phyloP scores from a whole-genome alignment of 2,329 filamentous ascomycete species.

The Fusarium xyrophilum region DNA sequence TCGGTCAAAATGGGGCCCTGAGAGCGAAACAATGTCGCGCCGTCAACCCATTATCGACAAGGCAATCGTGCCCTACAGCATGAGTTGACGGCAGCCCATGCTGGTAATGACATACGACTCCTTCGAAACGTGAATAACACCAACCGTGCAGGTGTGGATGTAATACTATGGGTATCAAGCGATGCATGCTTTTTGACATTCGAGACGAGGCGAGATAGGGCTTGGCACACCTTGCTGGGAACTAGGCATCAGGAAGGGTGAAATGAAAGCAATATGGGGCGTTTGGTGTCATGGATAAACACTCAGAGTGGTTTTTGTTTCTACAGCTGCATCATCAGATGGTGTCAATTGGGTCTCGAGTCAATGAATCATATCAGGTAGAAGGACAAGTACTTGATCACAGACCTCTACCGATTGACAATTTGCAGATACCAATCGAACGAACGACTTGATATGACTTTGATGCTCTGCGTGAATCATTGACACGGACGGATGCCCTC shows the following conservation, averaged over 20 bases:
- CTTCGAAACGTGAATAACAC: neutral
- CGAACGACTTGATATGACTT: neutral
- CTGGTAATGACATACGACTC: neutral
- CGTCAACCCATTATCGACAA: constrained; percentile 67
- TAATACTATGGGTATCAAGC: neutral
- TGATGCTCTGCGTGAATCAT: neutral
- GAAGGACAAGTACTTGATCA: neutral
- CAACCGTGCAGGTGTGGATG: neutral
- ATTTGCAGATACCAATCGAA: neutral
- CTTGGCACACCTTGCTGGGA: neutral
- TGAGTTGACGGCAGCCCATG: constrained; percentile 40
- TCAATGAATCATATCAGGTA: constrained; percentile 16
- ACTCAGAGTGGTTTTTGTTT: constrained; percentile 14
- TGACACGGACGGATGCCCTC: neutral
- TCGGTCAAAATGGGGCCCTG: constrained; percentile 76
- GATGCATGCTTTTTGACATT: constrained; percentile 6
- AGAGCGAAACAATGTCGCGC: constrained; percentile 63
- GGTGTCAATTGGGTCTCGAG: neutral
- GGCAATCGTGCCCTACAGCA: constrained; percentile 66
- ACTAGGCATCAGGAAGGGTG: neutral
- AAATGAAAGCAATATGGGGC: constrained; percentile 24
- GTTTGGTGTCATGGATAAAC: constrained; percentile 32
- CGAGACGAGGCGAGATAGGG: neutral
- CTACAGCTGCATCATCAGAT: neutral
- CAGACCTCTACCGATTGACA: neutral